A percentile compares a stretch with the other conserved stretches of the same genome.
phyloP scores from a whole-genome alignment of 2,329 filamentous ascomycete genomes.

The Fusarium sp. region DNA sequence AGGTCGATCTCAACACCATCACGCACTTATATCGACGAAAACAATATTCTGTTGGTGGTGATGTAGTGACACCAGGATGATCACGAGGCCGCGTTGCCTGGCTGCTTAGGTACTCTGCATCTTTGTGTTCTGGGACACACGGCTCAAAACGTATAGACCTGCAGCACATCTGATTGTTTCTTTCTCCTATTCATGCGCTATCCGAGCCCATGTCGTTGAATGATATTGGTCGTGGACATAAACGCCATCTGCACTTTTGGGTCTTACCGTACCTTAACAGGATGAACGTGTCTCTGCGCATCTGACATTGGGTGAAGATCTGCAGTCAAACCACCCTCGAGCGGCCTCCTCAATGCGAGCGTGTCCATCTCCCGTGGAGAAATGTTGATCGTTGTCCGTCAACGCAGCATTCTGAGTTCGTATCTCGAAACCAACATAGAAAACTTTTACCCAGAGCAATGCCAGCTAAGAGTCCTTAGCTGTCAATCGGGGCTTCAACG shows the following conservation, averaged over 20 bases:
- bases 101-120: background rate
- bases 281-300: constrained; percentile 16
- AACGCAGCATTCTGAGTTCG: background rate
- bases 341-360: constrained; percentile 19
- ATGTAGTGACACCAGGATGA: background rate
- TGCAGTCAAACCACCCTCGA: constrained; percentile 25
- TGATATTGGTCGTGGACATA: constrained; percentile 16
- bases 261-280: constrained; percentile 28
- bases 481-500: constrained; percentile 16
- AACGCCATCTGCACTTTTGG: constrained; percentile 36
- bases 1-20: constrained; percentile 17
- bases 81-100: background rate
- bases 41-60: background rate
- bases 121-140: background rate
- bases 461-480: constrained; percentile 10
- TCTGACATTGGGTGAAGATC: constrained; percentile 27
- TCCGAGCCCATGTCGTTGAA: constrained; percentile 26
- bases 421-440: background rate
- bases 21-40: constrained; percentile 14
- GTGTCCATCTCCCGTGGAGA: constrained; percentile 30
- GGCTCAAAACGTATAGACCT: constrained; percentile 2
- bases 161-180: constrained; percentile 7
- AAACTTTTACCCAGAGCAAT: constrained; percentile 6
- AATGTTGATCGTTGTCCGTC: constrained; percentile 6
- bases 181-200: constrained; percentile 15